Evolutionary conservation across 345 rosid species (phyloP).

Genomic region (Litchi chinensis): DNA sequence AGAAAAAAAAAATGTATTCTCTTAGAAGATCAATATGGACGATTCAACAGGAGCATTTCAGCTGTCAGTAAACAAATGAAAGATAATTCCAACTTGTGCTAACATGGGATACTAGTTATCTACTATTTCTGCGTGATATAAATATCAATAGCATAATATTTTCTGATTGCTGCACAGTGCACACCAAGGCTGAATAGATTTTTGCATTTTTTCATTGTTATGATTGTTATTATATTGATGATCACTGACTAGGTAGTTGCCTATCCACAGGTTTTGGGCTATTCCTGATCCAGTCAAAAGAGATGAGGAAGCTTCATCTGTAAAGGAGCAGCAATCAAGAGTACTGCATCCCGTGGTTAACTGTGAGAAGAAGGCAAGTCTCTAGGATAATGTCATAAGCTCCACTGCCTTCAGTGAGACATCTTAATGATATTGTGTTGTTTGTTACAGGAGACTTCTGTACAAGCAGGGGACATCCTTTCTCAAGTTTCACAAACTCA

Average conservation of each 20-base stretch:
- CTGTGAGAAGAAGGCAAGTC: slow-evolving; percentile 79
- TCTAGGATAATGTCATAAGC: slow-evolving; percentile 7
- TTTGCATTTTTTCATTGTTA: background rate
- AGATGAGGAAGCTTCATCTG: slow-evolving; percentile 37
- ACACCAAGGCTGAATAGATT: background rate
- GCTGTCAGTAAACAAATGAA: slow-evolving; percentile 2
- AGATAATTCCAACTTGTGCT: background rate
- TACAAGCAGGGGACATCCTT: slow-evolving; percentile 66
- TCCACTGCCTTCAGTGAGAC: slow-evolving; percentile 7
- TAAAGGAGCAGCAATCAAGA: slow-evolving; percentile 36
- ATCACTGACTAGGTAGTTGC: slow-evolving; percentile 14
- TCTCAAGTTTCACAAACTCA: slow-evolving; percentile 94
- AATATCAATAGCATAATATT: background rate
- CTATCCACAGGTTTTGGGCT: slow-evolving; percentile 56
- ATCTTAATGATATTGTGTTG: slow-evolving; percentile 24
- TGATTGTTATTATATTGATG: background rate
- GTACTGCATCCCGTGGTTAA: slow-evolving; percentile 51
- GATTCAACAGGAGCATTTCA: background rate
- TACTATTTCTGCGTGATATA: background rate
- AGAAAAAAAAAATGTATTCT: background rate
- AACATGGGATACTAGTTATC: background rate
- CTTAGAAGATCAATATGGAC: background rate
- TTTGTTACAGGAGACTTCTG: slow-evolving; percentile 47
- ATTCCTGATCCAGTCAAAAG: slow-evolving; percentile 45
- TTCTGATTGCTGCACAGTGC: background rate